phyloP scores from a whole-genome alignment of 164 flowering plant genomes.

The Vitis riparia region DNA sequence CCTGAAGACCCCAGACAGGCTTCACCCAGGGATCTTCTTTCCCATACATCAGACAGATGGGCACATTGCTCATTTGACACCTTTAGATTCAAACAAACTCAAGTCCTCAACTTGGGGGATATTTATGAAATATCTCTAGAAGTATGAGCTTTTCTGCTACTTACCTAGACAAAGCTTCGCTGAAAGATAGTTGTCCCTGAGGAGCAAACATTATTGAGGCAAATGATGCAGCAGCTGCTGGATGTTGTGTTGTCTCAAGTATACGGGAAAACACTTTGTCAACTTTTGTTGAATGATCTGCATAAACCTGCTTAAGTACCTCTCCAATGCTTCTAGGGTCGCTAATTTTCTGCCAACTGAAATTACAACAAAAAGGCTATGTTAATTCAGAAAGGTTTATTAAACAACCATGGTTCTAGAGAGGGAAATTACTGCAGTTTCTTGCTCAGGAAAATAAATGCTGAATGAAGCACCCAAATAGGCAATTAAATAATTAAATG shows the following conservation, averaged over 20 bases:
- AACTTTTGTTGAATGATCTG: constrained; percentile 80
- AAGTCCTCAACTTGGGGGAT: constrained; percentile 1
- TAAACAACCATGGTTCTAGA: not conserved
- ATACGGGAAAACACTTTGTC: constrained; percentile 81
- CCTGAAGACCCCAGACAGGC: constrained; percentile 82
- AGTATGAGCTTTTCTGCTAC: constrained; percentile 1
- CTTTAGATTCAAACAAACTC: constrained; percentile 26
- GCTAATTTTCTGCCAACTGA: constrained; percentile 89
- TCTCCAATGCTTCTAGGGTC: constrained; percentile 79
- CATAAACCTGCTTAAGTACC: constrained; percentile 86
- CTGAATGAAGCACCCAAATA: not conserved
- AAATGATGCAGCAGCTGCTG: constrained; percentile 97
- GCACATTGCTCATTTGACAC: constrained; percentile 58
- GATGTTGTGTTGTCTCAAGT: constrained; percentile 76
- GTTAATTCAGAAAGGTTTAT: not conserved
- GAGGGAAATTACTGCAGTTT: not conserved
- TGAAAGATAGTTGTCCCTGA: constrained; percentile 68
- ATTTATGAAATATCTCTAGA: not conserved
- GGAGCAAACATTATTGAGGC: constrained; percentile 98
- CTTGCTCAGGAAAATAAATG: not conserved
- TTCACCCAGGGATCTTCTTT: constrained; percentile 98
- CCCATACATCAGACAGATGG: constrained; percentile 89
- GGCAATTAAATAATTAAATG: not conserved
- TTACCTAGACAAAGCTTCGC: constrained; percentile 70
- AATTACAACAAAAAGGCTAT: constrained; percentile 5